Conservation (phyloP, 345 rosid species). For the Arabis hirsuta region DNA sequence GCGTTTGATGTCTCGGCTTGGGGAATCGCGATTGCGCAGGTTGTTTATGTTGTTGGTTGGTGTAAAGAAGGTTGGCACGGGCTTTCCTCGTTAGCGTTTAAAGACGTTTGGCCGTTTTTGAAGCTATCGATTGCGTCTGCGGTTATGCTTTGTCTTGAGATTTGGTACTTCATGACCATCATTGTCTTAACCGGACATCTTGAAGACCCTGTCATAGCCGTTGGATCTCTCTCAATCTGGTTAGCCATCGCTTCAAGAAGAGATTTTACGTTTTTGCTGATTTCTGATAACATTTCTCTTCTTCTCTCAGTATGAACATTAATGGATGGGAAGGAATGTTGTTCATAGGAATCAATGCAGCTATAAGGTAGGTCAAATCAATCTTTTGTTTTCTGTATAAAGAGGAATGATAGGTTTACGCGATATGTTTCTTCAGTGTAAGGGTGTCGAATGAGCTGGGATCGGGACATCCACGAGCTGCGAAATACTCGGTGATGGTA, state of each 20-base stretch:
- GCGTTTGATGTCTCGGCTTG: slow-evolving; percentile 79
- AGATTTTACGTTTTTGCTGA: background rate
- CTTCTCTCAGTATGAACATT: slow-evolving; percentile 80
- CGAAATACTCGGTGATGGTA: slow-evolving; percentile 71
- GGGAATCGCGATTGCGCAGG: slow-evolving; percentile 71
- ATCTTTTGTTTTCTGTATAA: background rate
- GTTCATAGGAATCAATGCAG: slow-evolving; percentile 91
- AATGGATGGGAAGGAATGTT: slow-evolving; percentile 99
- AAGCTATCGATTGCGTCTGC: slow-evolving; percentile 93
- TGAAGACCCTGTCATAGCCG: slow-evolving; percentile 77
- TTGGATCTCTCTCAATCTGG: slow-evolving; percentile 97
- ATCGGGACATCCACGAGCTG: slow-evolving; percentile 84
- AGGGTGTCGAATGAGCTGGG: slow-evolving; percentile 93
- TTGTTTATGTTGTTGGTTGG: slow-evolving; percentile 80
- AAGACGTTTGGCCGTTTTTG: slow-evolving; percentile 79
- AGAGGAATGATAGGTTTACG: background rate
- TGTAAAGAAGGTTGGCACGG: slow-evolving; percentile 90
- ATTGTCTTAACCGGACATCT: slow-evolving; percentile 97
- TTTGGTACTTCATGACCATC: slow-evolving; percentile 96
- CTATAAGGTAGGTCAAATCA: slow-evolving; percentile 59
- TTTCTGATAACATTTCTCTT: background rate
- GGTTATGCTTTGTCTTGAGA: slow-evolving; percentile 93
- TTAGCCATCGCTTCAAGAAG: slow-evolving; percentile 37
- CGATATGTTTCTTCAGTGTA: slow-evolving; percentile 50
- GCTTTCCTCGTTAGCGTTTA: slow-evolving; percentile 83